A percentile compares a stretch with the other conserved stretches of the same genome.
Conservation (phyloP, 495 filamentous ascomycete species). For the Usnea hakonensis region DNA sequence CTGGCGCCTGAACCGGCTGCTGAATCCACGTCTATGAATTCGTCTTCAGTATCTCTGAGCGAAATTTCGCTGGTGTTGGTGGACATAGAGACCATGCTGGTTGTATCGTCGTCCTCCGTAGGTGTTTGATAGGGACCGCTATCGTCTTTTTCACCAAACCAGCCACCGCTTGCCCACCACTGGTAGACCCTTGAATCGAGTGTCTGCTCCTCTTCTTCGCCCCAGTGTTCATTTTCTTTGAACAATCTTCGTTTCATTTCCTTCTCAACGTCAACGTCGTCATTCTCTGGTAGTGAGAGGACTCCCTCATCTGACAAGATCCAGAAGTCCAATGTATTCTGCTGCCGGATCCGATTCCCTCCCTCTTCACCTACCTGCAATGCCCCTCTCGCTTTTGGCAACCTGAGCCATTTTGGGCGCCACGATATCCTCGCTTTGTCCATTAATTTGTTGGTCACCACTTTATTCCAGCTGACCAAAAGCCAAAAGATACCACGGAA, state of each 20-base stretch:
- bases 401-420: conserved; percentile 57
- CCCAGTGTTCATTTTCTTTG: conserved; percentile 25
- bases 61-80: conserved; percentile 44
- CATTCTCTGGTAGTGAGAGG: conserved; percentile 47
- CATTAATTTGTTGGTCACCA: conserved; percentile 47
- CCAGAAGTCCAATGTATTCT: conserved; percentile 50
- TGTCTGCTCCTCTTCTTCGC: conserved; percentile 48
- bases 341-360: conserved; percentile 23
- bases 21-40: conserved; percentile 38
- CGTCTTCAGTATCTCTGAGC: conserved; percentile 45
- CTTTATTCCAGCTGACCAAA: conserved; percentile 49
- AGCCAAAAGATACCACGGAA: conserved; percentile 65
- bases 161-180: conserved; percentile 73
- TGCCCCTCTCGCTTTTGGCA: conserved; percentile 16
- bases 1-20: conserved; percentile 50
- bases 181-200: conserved; percentile 66
- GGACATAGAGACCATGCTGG: conserved; percentile 64
- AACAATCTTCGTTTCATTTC: conserved; percentile 56
- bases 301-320: conserved; percentile 48
- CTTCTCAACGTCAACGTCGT: conserved; percentile 67
- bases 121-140: conserved; percentile 60
- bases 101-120: conserved; percentile 56
- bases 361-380: conserved; percentile 1
- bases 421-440: conserved; percentile 51
- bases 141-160: conserved; percentile 72